Evolutionary conservation across 257 asterid genomes (phyloP).

Genomic region (Rehmannia glutinosa): DNA sequence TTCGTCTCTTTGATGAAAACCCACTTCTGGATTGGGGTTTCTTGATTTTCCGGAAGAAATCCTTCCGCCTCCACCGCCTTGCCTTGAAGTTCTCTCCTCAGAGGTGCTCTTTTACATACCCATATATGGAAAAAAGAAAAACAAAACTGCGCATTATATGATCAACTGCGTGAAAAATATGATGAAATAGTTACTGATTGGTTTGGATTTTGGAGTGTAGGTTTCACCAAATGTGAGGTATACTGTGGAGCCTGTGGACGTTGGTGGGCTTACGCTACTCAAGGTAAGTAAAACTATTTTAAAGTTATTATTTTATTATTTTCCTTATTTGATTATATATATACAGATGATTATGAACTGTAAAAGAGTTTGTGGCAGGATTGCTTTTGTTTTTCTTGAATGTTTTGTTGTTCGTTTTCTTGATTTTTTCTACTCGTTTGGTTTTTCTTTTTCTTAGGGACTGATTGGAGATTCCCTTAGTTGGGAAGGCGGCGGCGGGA

Average conservation of each 20-base stretch:
- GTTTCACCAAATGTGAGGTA: constrained; percentile 45
- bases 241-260: constrained; percentile 57
- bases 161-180: not conserved
- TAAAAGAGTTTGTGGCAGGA: no score
- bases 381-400: no score
- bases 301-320: not conserved
- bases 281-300: constrained; percentile 41
- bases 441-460: not conserved
- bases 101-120: constrained; percentile 37
- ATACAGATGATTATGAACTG: not conserved
- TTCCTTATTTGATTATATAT: not conserved
- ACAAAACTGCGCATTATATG: no score
- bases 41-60: constrained; percentile 48
- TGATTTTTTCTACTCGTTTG: no score
- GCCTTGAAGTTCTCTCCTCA: constrained; percentile 60
- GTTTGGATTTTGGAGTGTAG: constrained; percentile 25
- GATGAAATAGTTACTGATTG: not conserved
- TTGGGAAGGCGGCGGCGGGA: no score
- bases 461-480: not conserved
- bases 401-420: no score
- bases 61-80: constrained; percentile 70
- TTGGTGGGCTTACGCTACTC: constrained; percentile 66
- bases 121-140: not conserved
- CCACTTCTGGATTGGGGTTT: constrained; percentile 47
- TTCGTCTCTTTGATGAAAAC: constrained; percentile 52